A percentile compares a stretch with the other conserved stretches of the same genome.
Evolutionary conservation across 176 grass and related monocot genomes (phyloP).

Genomic region (Carex kokanica): DNA sequence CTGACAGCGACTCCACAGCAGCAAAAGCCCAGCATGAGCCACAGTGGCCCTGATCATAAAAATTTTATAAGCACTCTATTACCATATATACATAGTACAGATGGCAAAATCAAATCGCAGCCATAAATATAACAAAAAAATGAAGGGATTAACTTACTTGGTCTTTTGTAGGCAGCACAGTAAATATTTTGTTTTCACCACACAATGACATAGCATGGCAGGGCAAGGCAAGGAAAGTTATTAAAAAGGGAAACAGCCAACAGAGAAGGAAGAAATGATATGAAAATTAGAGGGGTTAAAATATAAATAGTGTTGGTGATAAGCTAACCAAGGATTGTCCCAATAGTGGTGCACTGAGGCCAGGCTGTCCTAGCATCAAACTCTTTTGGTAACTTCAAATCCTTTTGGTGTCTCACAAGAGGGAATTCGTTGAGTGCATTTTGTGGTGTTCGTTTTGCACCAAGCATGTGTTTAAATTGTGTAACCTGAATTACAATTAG

Average conservation of each 20-base stretch:
- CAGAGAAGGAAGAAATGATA: slow-evolving; percentile 11
- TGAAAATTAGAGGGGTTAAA: neutral
- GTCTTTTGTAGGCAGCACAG: slow-evolving; percentile 43
- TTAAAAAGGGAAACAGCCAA: neutral
- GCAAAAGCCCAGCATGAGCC: slow-evolving; percentile 94
- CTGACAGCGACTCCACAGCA: slow-evolving; percentile 79
- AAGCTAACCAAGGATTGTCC: slow-evolving; percentile 67
- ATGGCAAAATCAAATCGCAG: neutral
- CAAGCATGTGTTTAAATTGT: slow-evolving; percentile 87
- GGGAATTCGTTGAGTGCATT: slow-evolving; percentile 37
- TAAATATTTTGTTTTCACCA: slow-evolving; percentile 3
- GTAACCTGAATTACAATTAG: slow-evolving; percentile 35
- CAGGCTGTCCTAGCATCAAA: slow-evolving; percentile 76
- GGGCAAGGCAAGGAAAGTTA: slow-evolving; percentile 4
- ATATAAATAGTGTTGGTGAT: neutral
- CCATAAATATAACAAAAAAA: neutral
- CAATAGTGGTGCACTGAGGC: slow-evolving; percentile 77
- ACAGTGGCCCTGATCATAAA: slow-evolving; percentile 68
- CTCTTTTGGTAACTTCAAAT: slow-evolving; percentile 52
- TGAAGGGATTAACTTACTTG: slow-evolving; percentile 50
- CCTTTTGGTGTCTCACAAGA: slow-evolving; percentile 39
- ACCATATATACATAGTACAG: neutral
- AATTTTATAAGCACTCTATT: slow-evolving; percentile 25
- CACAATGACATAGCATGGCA: neutral
- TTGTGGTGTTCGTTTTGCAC: slow-evolving; percentile 54